These are phyloP conservation scores for Teunomyces stri DNA, from an alignment of 805 yeast species.

Conservation along the genomic window DNA sequence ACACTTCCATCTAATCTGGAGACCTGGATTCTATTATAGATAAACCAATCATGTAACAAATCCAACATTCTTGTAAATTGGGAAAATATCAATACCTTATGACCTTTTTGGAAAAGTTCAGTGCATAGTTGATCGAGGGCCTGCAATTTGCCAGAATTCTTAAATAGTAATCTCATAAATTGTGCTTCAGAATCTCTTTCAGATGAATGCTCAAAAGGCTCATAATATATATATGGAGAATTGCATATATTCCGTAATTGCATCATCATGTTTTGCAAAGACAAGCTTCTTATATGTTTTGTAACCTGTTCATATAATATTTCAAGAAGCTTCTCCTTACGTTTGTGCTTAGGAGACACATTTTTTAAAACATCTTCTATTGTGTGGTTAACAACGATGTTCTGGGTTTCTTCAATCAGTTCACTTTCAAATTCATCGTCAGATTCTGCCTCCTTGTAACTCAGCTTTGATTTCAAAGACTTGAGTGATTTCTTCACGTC, in stretches of 20 bases:
- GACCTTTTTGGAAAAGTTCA: slow-evolving; percentile 46
- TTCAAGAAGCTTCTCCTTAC: slow-evolving; percentile 13
- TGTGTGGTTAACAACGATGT: too few relatives aligned
- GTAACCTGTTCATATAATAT: slow-evolving; percentile 12
- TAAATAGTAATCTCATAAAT: slow-evolving; percentile 32
- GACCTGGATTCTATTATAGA: slow-evolving; percentile 40
- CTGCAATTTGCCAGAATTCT: slow-evolving; percentile 70
- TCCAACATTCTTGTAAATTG: slow-evolving; percentile 88
- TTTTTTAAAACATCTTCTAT: background rate
- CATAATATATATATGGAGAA: slow-evolving; percentile 80
- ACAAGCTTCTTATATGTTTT: slow-evolving; percentile 30
- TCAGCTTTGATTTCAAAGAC: background rate
- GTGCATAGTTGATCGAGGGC: slow-evolving; percentile 63
- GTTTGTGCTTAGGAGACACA: slow-evolving; percentile 2
- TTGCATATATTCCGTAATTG: slow-evolving; percentile 83
- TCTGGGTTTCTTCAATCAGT: background rate
- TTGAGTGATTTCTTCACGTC: background rate
- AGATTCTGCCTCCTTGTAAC: slow-evolving; percentile 22
- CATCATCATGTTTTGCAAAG: slow-evolving; percentile 69
- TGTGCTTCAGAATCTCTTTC: slow-evolving; percentile 27
- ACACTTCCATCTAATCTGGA: slow-evolving; percentile 79
- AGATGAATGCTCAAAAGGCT: slow-evolving; percentile 59
- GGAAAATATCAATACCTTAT: slow-evolving; percentile 77
- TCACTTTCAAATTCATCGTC: slow-evolving; percentile 28
- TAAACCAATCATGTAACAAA: slow-evolving; percentile 72